Evolutionary conservation across 495 filamentous ascomycete genomes (phyloP), one percentile per base, ranked within the genome.

Genomic region (Neurospora sp.): DNA sequence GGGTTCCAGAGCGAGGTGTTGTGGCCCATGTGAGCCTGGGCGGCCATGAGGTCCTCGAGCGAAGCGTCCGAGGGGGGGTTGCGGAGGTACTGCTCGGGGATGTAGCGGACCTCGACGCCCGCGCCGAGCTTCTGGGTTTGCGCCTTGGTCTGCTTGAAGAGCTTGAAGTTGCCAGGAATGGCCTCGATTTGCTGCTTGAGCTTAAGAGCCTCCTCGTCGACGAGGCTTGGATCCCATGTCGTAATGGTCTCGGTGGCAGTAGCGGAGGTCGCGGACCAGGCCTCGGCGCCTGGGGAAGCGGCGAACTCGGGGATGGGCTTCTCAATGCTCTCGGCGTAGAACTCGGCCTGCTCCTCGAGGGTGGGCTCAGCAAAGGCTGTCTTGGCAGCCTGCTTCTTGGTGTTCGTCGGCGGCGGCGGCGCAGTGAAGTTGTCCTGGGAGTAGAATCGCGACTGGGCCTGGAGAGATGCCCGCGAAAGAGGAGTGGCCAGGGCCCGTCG

Each of bases 1-100:
- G 96, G 95, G 84, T 98, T 96, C 96, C 96, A 99, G 72, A 94
- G 89, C 69, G 94, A 93, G 3, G 92, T 96, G 76, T 91, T 86
- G 84, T 98, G 96, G 73, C 96, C 96, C 79, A 98, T 89, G 85
- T 99, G 96, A 39, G 90, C 89, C 81, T 97, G 93, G 11, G 91
- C 90, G 35, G 96, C 95, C 84, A 99, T 90, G 75, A 99, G 89
- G 71, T 97, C 87, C 84, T 97, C 94, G 72, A 99, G 90, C 72
- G 94, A 94, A 69, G 97, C 89, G 75, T 98, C 91, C 76, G 83
- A 81, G 5, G 94, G 93, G 1, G 96, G 95, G 79, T 93, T 84
- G 39, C 79, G 81, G 77, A 97, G 82, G 73, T 93, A 77, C 59
- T 86, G 81, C 75, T 91, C 86, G 16, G 93, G 93, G 73, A 89